A percentile compares a stretch with the other conserved stretches of the same genome.
Evolutionary conservation across 2,329 filamentous ascomycete genomes (phyloP).

Genomic region (Aspergillus ibericus): DNA sequence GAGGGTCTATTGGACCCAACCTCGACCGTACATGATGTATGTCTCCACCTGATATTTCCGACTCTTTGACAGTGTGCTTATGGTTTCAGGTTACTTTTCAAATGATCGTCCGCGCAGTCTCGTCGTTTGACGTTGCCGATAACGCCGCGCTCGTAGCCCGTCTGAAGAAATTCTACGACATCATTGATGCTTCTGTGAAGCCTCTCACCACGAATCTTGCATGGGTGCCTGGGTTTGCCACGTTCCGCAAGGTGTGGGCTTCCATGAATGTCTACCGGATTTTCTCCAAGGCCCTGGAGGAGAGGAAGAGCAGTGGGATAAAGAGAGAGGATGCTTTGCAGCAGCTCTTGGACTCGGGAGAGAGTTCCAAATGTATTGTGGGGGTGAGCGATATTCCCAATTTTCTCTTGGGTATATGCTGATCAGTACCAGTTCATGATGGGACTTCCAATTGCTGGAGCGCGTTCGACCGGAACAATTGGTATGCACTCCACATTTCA

Average conservation of each 20-base stretch:
- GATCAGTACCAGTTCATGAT: neutral
- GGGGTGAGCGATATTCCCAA: neutral
- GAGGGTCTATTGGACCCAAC: neutral
- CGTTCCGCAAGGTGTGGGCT: neutral
- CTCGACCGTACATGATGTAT: neutral
- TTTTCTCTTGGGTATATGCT: neutral
- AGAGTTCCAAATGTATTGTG: neutral
- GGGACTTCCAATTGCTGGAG: neutral
- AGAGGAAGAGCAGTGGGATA: neutral
- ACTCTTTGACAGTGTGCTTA: too few species aligned
- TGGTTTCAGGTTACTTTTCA: neutral
- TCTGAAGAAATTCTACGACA: neutral
- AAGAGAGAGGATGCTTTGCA: neutral
- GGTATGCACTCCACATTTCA: too few species aligned
- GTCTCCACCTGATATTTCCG: neutral
- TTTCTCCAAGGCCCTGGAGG: neutral
- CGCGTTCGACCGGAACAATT: neutral
- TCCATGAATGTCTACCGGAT: neutral
- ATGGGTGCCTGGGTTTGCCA: neutral
- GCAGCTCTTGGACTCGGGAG: neutral
- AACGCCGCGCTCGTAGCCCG: neutral
- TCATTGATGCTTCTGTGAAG: neutral
- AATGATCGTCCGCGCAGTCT: neutral
- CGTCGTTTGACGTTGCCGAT: neutral
- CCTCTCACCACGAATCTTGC: neutral